A percentile compares a stretch with the other conserved stretches of the same genome.
These are phyloP conservation scores for Chloris gayana DNA, from an alignment of 176 grass and related monocot species.

Conservation along the genomic window DNA sequence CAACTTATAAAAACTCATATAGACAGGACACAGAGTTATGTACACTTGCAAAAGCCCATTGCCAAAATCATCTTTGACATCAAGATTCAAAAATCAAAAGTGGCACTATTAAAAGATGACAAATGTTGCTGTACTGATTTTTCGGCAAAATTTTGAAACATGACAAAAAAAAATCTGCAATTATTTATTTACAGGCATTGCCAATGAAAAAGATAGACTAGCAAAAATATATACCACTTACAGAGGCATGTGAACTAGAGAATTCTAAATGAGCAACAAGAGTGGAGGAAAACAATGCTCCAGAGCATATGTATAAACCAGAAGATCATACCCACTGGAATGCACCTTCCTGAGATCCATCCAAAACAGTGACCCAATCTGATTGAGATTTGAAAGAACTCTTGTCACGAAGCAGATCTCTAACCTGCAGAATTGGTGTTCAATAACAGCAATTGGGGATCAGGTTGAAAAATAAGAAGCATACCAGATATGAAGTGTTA, in stretches of 20 bases:
- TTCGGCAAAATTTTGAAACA: not conserved
- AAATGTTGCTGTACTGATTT: not conserved
- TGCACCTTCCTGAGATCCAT: slow-evolving; percentile 95
- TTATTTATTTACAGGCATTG: not conserved
- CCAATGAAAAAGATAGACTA: slow-evolving; percentile 7
- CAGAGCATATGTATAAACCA: slow-evolving; percentile 21
- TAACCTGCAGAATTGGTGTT: slow-evolving; percentile 66
- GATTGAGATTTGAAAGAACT: slow-evolving; percentile 88
- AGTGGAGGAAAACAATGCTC: slow-evolving; percentile 5
- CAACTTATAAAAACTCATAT: not conserved
- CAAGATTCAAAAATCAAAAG: not conserved
- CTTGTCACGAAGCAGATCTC: slow-evolving; percentile 78
- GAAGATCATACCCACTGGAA: slow-evolving; percentile 81
- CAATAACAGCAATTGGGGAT: slow-evolving; percentile 17
- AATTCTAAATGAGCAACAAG: not conserved
- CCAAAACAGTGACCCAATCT: slow-evolving; percentile 93
- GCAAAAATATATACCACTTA: slow-evolving; percentile 13
- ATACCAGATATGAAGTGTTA: slow-evolving; percentile 1
- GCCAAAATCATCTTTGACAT: not conserved
- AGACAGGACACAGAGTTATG: not conserved
- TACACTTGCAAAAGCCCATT: not conserved
- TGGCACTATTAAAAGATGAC: not conserved
- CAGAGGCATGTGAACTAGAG: not conserved
- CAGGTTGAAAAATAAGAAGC: not conserved
- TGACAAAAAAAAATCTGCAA: no score